A percentile compares a stretch with the other conserved stretches of the same genome.
Conservation (phyloP, 139 green algal genomes). For the Tetradesmus obliquus region DNA sequence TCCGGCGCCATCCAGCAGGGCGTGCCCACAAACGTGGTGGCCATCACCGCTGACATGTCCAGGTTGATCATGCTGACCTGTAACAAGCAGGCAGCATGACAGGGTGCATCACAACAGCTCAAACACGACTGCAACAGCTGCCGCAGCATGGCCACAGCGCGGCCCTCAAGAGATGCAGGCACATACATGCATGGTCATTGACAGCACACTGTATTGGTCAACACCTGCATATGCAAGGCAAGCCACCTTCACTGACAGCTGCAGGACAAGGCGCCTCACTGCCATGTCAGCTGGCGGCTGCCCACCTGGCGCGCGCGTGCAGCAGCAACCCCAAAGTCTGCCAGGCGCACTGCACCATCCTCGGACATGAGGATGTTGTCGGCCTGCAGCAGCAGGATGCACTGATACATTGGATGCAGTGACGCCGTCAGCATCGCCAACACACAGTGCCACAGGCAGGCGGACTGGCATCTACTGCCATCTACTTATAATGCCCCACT, state of each 20-base stretch:
- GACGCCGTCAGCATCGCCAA: background rate
- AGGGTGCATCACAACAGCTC: too few relatives aligned
- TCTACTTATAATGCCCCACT: too few relatives aligned
- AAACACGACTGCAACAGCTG: background rate
- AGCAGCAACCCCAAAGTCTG: conserved; percentile 97
- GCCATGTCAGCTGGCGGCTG: background rate
- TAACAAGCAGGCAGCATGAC: background rate
- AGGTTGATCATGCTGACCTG: conserved; percentile 5
- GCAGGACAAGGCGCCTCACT: background rate
- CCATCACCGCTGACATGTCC: background rate
- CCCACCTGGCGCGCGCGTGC: conserved; percentile 38
- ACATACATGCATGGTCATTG: too few relatives aligned
- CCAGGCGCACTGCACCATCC: conserved; percentile 90
- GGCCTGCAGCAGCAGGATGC: conserved; percentile 52
- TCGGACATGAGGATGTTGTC: conserved; percentile 97
- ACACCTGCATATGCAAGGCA: background rate
- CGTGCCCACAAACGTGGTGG: conserved; percentile 24
- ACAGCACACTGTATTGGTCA: too few relatives aligned
- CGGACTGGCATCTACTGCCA: too few relatives aligned
- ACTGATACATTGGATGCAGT: background rate
- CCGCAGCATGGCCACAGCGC: too few relatives aligned
- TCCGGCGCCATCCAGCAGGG: conserved; percentile 99
- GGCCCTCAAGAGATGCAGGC: too few relatives aligned
- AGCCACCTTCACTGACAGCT: background rate
- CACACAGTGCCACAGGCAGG: background rate